Evolutionary conservation across 306 rosid species (phyloP), one percentile per base, ranked within the genome.

Genomic region (Alnus glutinosa): DNA sequence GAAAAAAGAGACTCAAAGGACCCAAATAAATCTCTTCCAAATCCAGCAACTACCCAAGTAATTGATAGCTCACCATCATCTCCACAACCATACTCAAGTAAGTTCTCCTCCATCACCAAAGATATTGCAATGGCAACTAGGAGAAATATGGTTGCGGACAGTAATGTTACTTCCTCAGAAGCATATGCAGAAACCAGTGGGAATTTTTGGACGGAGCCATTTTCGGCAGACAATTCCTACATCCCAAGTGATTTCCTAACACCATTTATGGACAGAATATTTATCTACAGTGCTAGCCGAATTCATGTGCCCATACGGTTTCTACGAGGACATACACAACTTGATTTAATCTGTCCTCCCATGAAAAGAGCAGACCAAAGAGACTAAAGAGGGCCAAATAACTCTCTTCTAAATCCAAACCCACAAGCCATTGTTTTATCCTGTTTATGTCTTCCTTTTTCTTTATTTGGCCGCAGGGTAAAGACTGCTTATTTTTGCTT

Each of bases 141-240:
- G 66, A 39, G 32, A 66, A 73, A 28, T 50, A 58, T 63, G 36
- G 13, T 70, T 32, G 75, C 12, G 8, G 80, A 39, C 13, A 57
- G 62, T 34, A 34, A 1, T 36, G 37, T 32, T 28, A 49, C 39
- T 52, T 73, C 77, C 55, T 14, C 71, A 2, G 87, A 81, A 12
- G 47, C 57, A 1, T 73, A 16, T 19, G 42, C 58, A 9, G 79
- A 75, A n/a, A 71, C 84, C 72, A 61, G 64, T 32, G 85, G 48
- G 28, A 50, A 70, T 76, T 86, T 88, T 80, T 84, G 87, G 92
- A 73, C 85, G 13, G 81, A 86, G 62, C 55, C 28, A 23, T 23
- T 23, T 23, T 23, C 28, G 0, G 28, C 28, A 23, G 28, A 23
- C 28, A 23, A 23, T 23, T 23, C 28, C 28, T 23, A 23, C 28